A percentile compares a stretch with the other conserved stretches of the same genome.
These are phyloP conservation scores for Piromyces finnis DNA, from an alignment of 192 early-diverging fungal genomes.

Conservation along the genomic window DNA sequence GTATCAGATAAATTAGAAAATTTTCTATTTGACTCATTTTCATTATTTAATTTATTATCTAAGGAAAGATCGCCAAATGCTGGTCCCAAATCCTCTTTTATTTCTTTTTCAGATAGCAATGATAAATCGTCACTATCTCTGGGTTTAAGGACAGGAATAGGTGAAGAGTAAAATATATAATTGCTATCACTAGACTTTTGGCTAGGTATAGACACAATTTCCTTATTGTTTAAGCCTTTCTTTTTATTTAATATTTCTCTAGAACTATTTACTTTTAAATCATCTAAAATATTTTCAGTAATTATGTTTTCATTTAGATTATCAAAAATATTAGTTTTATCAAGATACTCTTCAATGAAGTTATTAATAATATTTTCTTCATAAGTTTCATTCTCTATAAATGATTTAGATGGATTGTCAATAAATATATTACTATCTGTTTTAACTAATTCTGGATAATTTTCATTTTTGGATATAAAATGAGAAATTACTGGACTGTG, in stretches of 20 bases:
- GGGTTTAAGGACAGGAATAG: background rate
- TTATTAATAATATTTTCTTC: background rate
- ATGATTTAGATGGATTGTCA: background rate
- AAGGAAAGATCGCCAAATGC: background rate
- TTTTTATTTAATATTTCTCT: background rate
- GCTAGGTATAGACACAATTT: background rate
- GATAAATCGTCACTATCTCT: background rate
- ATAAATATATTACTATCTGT: background rate
- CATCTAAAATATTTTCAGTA: background rate
- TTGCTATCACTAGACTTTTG: background rate
- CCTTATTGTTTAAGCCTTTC: background rate
- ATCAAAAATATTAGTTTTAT: background rate
- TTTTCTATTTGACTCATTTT: background rate
- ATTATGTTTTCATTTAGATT: background rate
- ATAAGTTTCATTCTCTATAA: background rate
- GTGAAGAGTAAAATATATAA: background rate
- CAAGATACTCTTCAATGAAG: background rate
- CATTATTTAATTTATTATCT: background rate
- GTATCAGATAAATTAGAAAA: background rate
- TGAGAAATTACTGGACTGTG: no score
- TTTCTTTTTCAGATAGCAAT: background rate
- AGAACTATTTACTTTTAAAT: background rate
- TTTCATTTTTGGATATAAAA: background rate
- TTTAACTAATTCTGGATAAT: background rate
- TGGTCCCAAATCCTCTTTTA: background rate